Percentiles rank a stretch among this genome's conserved stretches.
Conservation (phyloP, 2,329 filamentous ascomycete species). For the Sordariomycetes sp. region DNA sequence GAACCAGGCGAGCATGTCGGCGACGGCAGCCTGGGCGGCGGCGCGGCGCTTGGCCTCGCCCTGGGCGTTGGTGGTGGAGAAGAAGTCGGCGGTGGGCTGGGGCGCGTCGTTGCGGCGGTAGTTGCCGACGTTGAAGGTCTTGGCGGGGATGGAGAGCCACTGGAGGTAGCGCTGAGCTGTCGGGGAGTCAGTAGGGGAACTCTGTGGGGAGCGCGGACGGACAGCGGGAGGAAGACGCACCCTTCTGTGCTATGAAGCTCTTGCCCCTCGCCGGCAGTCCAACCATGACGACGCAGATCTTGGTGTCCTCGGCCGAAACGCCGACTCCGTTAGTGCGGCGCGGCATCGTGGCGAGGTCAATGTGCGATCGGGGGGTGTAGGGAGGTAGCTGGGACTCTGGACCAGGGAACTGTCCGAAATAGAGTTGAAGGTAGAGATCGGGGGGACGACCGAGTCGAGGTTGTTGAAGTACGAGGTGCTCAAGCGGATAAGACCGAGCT, state of each 20-base stretch:
- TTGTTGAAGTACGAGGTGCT: not conserved
- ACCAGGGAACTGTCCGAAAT: no score
- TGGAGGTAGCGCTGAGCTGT: constrained; percentile 84
- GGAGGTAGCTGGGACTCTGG: no score
- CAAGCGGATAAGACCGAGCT: not conserved
- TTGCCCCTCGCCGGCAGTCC: constrained; percentile 92
- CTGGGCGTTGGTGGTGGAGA: constrained; percentile 81
- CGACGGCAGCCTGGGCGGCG: constrained; percentile 82
- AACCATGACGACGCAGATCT: constrained; percentile 98
- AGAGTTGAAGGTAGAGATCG: not conserved
- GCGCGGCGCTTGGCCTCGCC: constrained; percentile 81
- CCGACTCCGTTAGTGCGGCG: constrained; percentile 34
- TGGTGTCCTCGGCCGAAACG: constrained; percentile 86
- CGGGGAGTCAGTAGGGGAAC: not conserved
- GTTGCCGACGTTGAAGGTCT: constrained; percentile 95
- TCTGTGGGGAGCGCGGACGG: not conserved
- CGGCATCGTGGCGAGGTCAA: not conserved
- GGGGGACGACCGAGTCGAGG: not conserved
- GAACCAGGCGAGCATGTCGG: constrained; percentile 95
- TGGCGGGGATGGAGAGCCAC: constrained; percentile 89
- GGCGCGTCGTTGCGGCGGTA: constrained; percentile 87
- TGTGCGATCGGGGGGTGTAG: not conserved
- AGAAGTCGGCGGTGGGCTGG: constrained; percentile 88
- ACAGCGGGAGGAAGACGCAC: constrained; percentile 34
- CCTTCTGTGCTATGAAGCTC: constrained; percentile 95